Evolutionary conservation across 2,329 filamentous ascomycete species (phyloP), one percentile per base, ranked within the genome.

Genomic region (Aspergillus amoenus): DNA sequence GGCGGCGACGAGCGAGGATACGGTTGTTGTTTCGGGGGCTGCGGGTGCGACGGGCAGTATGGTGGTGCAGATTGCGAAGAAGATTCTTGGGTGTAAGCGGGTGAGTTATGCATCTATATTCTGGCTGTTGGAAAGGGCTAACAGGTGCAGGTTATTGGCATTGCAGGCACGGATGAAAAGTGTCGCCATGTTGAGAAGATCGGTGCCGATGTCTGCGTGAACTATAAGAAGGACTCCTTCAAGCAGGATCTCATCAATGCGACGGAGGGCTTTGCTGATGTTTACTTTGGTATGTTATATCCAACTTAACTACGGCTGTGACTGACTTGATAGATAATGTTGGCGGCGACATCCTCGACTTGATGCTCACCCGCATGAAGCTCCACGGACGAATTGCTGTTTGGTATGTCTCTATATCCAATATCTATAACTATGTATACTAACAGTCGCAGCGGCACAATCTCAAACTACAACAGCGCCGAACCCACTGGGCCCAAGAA

Each of bases 11-110:
- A 63, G 67, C 9, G 73, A 72, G 3, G 74, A 81, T 56, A 74
- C 74, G 3, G 65, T 80, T 27, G 78, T 82, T 15, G 68, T 81
- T 11, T 78, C 74, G 40, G 78, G 77, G 3, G 79, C 80, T 1
- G 80, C 79, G 1, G 79, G 79, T 2, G 79, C 79, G 6, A 80
- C 77, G 1, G 80, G 80, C 1, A 73, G 68, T 48, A 76, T 80
- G 68, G 79, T 74, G 1, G 79, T 83, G 7, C 82, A 84, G 68
- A 80, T 84, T 60, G 82, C 81, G 6, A 81, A 80, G 66, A 72
- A 80, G 42, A 53, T 65, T 13, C 44, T 66, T 21, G 42, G 61
- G 59, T 51, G 54, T 32, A 41, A 52, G 22, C 47, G 51, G 51
- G 51, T 53, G 21, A 30, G 42, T 37, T 3, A 2, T 15, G 7